Base-by-base conservation (phyloP, 106 monocot genomes). In the Acorus calamus region DNA sequence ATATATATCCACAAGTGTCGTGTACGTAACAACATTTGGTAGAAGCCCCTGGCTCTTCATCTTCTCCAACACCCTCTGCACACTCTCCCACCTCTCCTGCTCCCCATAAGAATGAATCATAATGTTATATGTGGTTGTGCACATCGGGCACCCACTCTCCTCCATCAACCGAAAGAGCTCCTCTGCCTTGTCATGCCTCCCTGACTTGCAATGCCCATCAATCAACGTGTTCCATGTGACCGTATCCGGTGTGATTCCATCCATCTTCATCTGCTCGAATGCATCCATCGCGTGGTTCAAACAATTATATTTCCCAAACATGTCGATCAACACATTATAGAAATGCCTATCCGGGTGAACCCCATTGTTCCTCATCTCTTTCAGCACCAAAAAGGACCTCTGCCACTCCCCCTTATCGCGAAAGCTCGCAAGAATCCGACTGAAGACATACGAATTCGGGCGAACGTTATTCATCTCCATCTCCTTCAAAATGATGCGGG, bases 251-350 rank as follows among this genome's bases (percentile, higher is more conserved):
- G 77, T 67, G 9, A 96, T 81, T 6, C 96, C 96, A 53, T 96
- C 87, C 45, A 57, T 47, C 44, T 60, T 61, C 90, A 96, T 96
- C 68, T 70, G 60, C 55, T 85, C 71, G 56, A 96, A 96, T 2
- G 87, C 90, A 80, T 91, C 90, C 77, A 91, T 76, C 2, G 85
- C 87, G 65, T 90, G 87, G 3, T 82, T 65, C 44, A 96, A 65
- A 28, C 81, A 82, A 57, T 91, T 96, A 61, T 83, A 78, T 74
- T 87, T 96, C 14, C 94, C 89, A 60, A 96, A 96, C 4, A 82
- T 65, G 67, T 96, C 90, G 1, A 96, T 96, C 94, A 96, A 84
- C 45, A 96, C 84, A 67, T 96, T 90, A 70, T 90, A 96, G 71
- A 96, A 96, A 72, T 96, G 90, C 8, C 87, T 63, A 42, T 96